These are phyloP conservation scores for Gypsophila paniculata DNA, from an alignment of 179 eudicot genomes.

Conservation along the genomic window DNA sequence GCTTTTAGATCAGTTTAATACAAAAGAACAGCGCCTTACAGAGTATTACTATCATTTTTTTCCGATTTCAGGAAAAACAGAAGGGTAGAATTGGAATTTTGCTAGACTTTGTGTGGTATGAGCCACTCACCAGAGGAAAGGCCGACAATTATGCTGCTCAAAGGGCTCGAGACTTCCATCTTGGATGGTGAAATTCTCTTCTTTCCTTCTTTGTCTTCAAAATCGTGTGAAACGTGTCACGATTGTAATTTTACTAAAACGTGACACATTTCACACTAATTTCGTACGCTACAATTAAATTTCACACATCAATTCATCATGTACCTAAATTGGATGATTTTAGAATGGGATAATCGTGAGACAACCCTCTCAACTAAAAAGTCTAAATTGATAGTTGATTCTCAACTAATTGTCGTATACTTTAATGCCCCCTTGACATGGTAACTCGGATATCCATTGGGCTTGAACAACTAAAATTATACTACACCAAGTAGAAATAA, in stretches of 20 bases:
- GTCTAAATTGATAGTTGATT: too few relatives aligned
- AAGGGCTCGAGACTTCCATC: slow-evolving; percentile 82
- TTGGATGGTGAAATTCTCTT: slow-evolving; percentile 65
- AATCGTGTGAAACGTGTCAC: background rate
- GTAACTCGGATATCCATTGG: too few relatives aligned
- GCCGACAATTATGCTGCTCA: slow-evolving; percentile 75
- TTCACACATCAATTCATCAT: background rate
- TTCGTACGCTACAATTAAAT: background rate
- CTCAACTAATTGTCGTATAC: too few relatives aligned
- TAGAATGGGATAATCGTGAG: background rate
- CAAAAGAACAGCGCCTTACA: too few relatives aligned
- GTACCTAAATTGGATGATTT: background rate
- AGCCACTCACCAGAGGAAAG: slow-evolving; percentile 69
- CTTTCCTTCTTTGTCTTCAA: background rate
- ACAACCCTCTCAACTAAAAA: too few relatives aligned
- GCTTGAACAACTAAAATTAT: too few relatives aligned
- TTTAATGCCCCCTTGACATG: too few relatives aligned
- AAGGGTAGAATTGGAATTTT: slow-evolving; percentile 82
- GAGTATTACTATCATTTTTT: background rate
- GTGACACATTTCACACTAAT: too few relatives aligned
- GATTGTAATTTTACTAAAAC: too few relatives aligned
- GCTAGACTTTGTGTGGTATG: slow-evolving; percentile 88
- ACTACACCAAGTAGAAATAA: too few relatives aligned
- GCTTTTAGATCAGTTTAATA: too few relatives aligned
- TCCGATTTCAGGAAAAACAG: slow-evolving; percentile 46